phyloP scores from a whole-genome alignment of 371 early-diverging fungal genomes.

The Nosema muscidifuracis region DNA sequence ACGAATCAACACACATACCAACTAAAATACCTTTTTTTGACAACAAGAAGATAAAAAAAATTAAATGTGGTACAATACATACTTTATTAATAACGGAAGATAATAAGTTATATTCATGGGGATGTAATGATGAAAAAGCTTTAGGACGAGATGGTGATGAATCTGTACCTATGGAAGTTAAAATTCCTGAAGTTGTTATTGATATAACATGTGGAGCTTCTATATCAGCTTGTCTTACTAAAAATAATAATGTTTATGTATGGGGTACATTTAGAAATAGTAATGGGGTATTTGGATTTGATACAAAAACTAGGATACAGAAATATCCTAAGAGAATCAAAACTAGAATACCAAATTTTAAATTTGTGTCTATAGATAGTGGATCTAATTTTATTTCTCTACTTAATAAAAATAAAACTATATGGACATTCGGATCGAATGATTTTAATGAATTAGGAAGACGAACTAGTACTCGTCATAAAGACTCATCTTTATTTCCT shows the following conservation, averaged over 20 bases:
- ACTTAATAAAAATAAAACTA: conserved; percentile 67
- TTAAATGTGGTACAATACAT: conserved; percentile 68
- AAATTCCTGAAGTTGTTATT: conserved; percentile 66
- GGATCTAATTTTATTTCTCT: conserved; percentile 84
- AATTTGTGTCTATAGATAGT: conserved; percentile 74
- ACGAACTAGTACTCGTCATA: conserved; percentile 55
- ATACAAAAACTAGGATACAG: conserved; percentile 66
- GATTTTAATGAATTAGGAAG: conserved; percentile 81
- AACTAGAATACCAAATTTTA: conserved; percentile 74
- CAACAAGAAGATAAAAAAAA: conserved; percentile 64
- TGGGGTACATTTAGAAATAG: conserved; percentile 84
- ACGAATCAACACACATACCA: conserved; percentile 64
- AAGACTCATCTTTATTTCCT: conserved; percentile 61
- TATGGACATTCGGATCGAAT: conserved; percentile 86
- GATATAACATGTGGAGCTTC: conserved; percentile 85
- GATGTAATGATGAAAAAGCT: conserved; percentile 93
- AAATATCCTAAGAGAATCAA: conserved; percentile 66
- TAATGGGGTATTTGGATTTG: conserved; percentile 67
- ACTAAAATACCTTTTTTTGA: conserved; percentile 67
- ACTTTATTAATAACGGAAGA: conserved; percentile 65
- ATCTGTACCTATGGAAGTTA: conserved; percentile 51
- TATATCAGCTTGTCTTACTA: conserved; percentile 75
- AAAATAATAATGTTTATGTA: conserved; percentile 72
- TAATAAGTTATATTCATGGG: conserved; percentile 75
- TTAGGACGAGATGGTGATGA: conserved; percentile 72